Conservation (phyloP, 2,329 filamentous ascomycete genomes). For the Arachnopeziza araneosa region DNA sequence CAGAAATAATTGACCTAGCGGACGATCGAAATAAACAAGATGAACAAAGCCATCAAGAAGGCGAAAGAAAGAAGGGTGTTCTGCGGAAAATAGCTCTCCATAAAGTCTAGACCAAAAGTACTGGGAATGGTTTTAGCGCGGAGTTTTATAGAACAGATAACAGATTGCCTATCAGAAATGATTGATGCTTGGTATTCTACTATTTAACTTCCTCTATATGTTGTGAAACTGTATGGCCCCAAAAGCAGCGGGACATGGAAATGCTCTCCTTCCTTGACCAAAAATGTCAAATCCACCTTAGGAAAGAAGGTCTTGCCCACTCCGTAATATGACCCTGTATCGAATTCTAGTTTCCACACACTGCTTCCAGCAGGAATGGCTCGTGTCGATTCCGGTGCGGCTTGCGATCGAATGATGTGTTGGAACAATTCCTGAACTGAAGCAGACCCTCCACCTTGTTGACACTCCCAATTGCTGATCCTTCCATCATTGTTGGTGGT, state of each 20-base stretch:
- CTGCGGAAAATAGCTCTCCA: not conserved
- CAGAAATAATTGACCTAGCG: not conserved
- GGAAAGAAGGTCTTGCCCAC: conserved; percentile 53
- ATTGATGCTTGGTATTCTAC: not conserved
- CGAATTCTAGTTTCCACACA: conserved; percentile 65
- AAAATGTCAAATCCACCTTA: conserved; percentile 49
- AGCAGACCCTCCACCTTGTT: not conserved
- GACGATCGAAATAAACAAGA: not conserved
- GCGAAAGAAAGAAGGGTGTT: not conserved
- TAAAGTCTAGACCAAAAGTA: not conserved
- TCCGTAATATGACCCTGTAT: conserved; percentile 67
- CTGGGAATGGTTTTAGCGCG: not conserved
- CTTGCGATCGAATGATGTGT: not conserved
- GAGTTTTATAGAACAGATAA: not conserved
- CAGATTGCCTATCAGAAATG: not conserved
- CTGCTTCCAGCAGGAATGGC: conserved; percentile 24
- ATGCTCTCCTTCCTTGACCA: conserved; percentile 51
- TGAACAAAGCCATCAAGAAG: conserved; percentile 3
- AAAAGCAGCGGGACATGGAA: conserved; percentile 77
- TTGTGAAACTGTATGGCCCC: conserved; percentile 75
- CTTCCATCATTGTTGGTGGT: conserved; percentile 72
- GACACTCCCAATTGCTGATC: conserved; percentile 54
- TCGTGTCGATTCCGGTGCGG: not conserved
- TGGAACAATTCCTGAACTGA: not conserved
- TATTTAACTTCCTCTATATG: conserved; percentile 66